Percentiles rank a stretch among this genome's conserved stretches.
Evolutionary conservation across 2,329 filamentous ascomycete species (phyloP).

Genomic region (Calonectria hawksworthii): DNA sequence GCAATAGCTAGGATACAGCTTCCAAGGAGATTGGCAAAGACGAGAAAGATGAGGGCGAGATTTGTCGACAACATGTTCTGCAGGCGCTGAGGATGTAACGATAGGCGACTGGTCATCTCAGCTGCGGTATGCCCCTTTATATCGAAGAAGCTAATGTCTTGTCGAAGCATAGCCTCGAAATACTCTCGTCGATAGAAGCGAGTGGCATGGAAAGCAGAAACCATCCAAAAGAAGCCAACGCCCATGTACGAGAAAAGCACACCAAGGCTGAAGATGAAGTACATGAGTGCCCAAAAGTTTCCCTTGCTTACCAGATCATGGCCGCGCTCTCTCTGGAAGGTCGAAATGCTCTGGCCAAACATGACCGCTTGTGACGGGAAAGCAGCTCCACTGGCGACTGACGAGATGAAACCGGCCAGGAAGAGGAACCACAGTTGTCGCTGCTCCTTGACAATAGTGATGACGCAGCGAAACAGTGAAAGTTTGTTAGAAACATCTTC

Average conservation of each 20-base stretch:
- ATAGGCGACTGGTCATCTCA: constrained; percentile 43
- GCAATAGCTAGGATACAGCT: constrained; percentile 56
- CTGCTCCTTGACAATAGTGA: background rate
- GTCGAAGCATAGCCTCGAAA: constrained; percentile 47
- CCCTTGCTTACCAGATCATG: constrained; percentile 51
- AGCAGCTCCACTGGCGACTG: constrained; percentile 17
- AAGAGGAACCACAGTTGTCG: background rate
- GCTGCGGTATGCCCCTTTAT: constrained; percentile 56
- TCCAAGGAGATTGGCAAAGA: background rate
- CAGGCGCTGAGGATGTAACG: constrained; percentile 49
- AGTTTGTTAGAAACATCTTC: background rate
- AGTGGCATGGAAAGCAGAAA: constrained; percentile 30
- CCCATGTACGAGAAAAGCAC: constrained; percentile 58
- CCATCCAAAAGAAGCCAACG: constrained; percentile 51
- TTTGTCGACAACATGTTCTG: constrained; percentile 25
- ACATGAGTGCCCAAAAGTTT: constrained; percentile 68
- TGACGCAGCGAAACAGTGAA: background rate
- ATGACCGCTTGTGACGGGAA: background rate
- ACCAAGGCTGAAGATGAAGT: constrained; percentile 61
- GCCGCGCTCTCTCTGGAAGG: background rate
- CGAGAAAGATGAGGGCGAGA: constrained; percentile 8
- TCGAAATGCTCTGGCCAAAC: background rate
- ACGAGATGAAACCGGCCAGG: background rate
- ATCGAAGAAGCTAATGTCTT: constrained; percentile 56
- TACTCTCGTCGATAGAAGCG: constrained; percentile 48